phyloP scores from a whole-genome alignment of 257 asterid species.

The Verbena officinalis region DNA sequence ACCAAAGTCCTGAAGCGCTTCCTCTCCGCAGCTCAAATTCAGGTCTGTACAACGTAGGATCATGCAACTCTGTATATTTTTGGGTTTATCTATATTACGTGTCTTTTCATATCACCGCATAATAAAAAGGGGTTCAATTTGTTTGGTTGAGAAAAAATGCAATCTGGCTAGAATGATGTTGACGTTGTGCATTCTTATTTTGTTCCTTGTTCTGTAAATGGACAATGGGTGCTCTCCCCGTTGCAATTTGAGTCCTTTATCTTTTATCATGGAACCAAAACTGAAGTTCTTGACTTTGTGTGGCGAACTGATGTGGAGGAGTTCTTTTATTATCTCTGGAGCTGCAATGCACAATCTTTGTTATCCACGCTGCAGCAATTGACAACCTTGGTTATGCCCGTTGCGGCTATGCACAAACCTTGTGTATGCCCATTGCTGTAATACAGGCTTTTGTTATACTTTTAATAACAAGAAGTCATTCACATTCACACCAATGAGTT shows the following conservation, averaged over 20 bases:
- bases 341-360: neutral
- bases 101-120: neutral
- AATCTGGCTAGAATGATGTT: constrained; percentile 3
- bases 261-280: neutral
- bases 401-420: too few species aligned
- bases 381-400: neutral
- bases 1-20: constrained; percentile 57
- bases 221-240: neutral
- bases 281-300: neutral
- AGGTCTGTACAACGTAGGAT: constrained; percentile 32
- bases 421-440: neutral
- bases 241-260: constrained; percentile 13
- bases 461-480: neutral
- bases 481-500: neutral
- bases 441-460: neutral
- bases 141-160: constrained; percentile 3
- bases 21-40: constrained; percentile 48
- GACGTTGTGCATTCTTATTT: neutral
- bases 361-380: neutral
- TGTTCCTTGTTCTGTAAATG: neutral
- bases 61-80: neutral
- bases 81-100: neutral
- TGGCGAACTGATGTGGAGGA: neutral
- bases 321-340: neutral
- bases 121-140: neutral